These are phyloP conservation scores for Climacium dendroides DNA, from an alignment of 225 moss, liverwort and hornwort species.

Conservation along the genomic window DNA sequence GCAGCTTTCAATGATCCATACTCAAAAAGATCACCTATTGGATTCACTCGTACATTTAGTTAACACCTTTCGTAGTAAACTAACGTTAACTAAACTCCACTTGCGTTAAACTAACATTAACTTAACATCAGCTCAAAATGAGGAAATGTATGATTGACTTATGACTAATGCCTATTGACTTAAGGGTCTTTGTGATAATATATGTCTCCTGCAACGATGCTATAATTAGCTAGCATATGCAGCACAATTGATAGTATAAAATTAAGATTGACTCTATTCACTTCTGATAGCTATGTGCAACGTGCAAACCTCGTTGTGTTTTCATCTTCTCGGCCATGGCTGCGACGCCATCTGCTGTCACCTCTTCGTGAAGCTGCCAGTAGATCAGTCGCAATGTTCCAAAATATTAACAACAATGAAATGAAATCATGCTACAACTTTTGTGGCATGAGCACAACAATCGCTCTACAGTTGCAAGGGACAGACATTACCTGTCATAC, in stretches of 20 bases:
- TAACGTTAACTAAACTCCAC: neutral
- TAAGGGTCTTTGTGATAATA: neutral
- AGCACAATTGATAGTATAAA: neutral
- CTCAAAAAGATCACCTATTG: neutral
- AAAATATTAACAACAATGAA: neutral
- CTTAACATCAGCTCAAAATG: neutral
- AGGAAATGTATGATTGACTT: neutral
- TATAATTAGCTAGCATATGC: neutral
- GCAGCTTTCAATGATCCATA: neutral
- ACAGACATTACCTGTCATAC: neutral
- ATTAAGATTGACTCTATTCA: too few species aligned
- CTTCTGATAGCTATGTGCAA: neutral
- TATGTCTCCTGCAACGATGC: neutral
- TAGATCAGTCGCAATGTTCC: neutral
- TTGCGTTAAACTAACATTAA: neutral
- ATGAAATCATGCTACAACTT: neutral
- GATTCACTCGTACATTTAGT: neutral
- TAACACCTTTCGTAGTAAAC: neutral
- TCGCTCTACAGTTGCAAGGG: neutral
- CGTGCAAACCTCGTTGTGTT: slow-evolving; percentile 6
- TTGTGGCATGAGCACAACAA: neutral
- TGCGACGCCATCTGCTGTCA: slow-evolving; percentile 25
- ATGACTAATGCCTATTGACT: neutral
- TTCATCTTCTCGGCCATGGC: slow-evolving; percentile 21
- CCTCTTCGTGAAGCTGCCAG: slow-evolving; percentile 32